Base-by-base conservation (phyloP, 2,329 filamentous ascomycete genomes). In the Mycocentrospora acerina region DNA sequence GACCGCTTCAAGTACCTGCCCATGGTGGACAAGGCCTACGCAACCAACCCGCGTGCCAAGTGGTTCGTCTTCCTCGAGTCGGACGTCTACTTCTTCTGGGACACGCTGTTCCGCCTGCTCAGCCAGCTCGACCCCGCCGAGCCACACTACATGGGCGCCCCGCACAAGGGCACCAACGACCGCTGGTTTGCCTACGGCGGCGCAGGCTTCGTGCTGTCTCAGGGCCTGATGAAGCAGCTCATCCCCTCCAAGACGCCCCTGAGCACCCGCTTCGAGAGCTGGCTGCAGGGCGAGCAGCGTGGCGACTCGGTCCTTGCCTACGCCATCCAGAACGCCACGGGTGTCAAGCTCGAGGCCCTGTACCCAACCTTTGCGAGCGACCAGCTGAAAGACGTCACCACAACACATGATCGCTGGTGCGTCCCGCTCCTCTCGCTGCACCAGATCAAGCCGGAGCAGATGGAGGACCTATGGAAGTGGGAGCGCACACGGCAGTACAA, bases 1-100 rank as follows among this genome's bases (percentile, higher is more conserved):
- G 77, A 80, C 55, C 78, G 78, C 51, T 80, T 76, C 74, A 80
- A 80, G 60, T 80, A 79, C 57, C 65, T 80, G 36, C 77, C 77
- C 25, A 73, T 79, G 67, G 72, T 77, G 3, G 72, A 77, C 43
- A 75, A 77, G 58, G 72, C 76, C 0, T 68, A 73, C 41, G 52
- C 55, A 11, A 35, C 66, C 32, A 59, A 58, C 32, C 64, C 64
- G 16, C 56, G 57, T 32, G 62, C 59, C 27, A 61, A 66, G 42
- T 69, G 64, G 65, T 69, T 62, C 36, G 57, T 68, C 43, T 68
- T 68, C 47, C 51, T 68, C 30, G 65, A 69, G 44, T 59, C 62
- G 12, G 66, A 69, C 42, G 59, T 64, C 30, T 66, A 64, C 50
- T 59, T 64, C 27, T 60, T 68, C 52, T 68, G 64, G 64, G 62